phyloP scores from a whole-genome alignment of 306 rosid genomes.

The Sesbania bispinosa region DNA sequence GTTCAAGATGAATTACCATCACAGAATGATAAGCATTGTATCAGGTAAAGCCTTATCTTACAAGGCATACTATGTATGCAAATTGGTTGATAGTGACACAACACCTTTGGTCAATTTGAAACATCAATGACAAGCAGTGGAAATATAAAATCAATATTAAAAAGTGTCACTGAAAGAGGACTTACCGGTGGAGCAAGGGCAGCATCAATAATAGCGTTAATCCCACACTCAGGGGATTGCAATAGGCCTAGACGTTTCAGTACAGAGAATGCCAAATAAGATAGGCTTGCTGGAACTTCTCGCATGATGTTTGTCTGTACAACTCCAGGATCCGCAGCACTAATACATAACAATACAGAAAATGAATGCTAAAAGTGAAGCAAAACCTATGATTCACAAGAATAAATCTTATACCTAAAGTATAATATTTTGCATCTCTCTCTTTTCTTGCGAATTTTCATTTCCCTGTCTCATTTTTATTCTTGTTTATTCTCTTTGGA shows the following conservation, averaged over 20 bases:
- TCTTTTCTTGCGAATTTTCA: background rate
- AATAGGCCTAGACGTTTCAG: slow-evolving; percentile 51
- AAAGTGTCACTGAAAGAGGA: slow-evolving; percentile 6
- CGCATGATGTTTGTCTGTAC: slow-evolving; percentile 77
- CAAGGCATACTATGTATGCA: background rate
- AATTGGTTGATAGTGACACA: background rate
- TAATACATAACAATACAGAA: slow-evolving; percentile 35
- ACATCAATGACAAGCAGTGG: slow-evolving; percentile 8
- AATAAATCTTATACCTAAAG: background rate
- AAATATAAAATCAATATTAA: background rate
- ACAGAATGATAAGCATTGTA: slow-evolving; percentile 8
- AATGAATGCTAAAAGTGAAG: slow-evolving; percentile 13
- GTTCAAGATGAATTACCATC: slow-evolving; percentile 17
- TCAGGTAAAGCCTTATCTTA: background rate
- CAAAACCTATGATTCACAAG: background rate
- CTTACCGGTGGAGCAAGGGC: slow-evolving; percentile 79
- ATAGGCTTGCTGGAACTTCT: slow-evolving; percentile 61
- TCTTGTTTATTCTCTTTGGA: background rate
- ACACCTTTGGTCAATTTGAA: background rate
- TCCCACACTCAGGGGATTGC: slow-evolving; percentile 62
- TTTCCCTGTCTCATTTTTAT: background rate
- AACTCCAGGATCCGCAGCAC: slow-evolving; percentile 81
- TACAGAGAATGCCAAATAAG: slow-evolving; percentile 41
- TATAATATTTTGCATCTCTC: background rate
- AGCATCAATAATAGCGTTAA: slow-evolving; percentile 63